Percentiles rank a stretch among this genome's conserved stretches.
These are phyloP conservation scores for Colletotrichum agaves DNA, from an alignment of 2,329 filamentous ascomycete genomes.

Conservation along the genomic window DNA sequence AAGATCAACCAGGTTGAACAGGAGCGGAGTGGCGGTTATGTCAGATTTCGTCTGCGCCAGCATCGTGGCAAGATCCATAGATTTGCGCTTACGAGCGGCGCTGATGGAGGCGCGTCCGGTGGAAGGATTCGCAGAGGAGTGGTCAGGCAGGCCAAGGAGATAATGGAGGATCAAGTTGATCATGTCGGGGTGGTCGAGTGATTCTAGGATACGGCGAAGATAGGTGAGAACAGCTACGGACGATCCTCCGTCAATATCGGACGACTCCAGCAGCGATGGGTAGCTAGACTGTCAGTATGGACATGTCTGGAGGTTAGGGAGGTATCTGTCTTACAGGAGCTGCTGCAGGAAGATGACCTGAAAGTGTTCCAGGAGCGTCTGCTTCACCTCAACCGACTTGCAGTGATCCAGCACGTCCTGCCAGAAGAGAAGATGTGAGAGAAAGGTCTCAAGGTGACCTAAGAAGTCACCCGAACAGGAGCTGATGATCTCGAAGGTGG, in stretches of 20 bases:
- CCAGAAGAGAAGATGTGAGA: slow-evolving; percentile 97
- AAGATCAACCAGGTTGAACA: slow-evolving; percentile 95
- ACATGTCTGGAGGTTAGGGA: background rate
- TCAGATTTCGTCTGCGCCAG: slow-evolving; percentile 77
- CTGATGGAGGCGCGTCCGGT: slow-evolving; percentile 65
- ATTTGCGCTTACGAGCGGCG: slow-evolving; percentile 84
- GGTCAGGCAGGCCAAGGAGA: slow-evolving; percentile 82
- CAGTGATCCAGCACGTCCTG: slow-evolving; percentile 98
- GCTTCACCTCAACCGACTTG: slow-evolving; percentile 89
- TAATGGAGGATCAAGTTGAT: slow-evolving; percentile 95
- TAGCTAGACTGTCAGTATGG: slow-evolving; percentile 67
- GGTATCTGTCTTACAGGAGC: slow-evolving; percentile 74
- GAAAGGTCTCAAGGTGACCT: slow-evolving; percentile 89
- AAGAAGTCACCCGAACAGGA: slow-evolving; percentile 81
- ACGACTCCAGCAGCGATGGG: slow-evolving; percentile 94
- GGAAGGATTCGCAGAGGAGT: slow-evolving; percentile 49
- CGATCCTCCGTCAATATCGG: slow-evolving; percentile 95
- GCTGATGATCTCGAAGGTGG: slow-evolving; percentile 76
- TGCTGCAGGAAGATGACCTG: slow-evolving; percentile 97
- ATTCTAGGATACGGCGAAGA: slow-evolving; percentile 88
- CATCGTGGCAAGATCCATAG: slow-evolving; percentile 85
- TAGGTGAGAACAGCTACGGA: slow-evolving; percentile 97
- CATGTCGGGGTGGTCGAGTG: slow-evolving; percentile 91
- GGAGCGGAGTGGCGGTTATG: slow-evolving; percentile 77
- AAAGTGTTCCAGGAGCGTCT: slow-evolving; percentile 94